Base-by-base conservation (phyloP, 345 rosid genomes). In the Raphanus raphanistrum region DNA sequence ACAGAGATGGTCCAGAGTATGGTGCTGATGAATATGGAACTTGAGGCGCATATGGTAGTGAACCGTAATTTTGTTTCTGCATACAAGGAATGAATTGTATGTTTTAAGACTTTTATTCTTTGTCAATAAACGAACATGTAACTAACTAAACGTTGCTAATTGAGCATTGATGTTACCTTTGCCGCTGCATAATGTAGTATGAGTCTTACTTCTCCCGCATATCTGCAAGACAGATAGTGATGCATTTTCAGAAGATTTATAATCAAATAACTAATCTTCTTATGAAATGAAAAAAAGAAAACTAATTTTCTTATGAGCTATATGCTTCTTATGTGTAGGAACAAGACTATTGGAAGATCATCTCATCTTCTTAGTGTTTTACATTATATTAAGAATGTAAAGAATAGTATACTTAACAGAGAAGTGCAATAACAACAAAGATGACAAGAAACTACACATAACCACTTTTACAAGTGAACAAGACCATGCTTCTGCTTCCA, bases 171-270 rank as follows among this genome's bases (percentile, higher is more conserved):
- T 85, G 84, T 59, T 83, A 92, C 98, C 3, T 63, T 85, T 71
- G 94, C 94, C 58, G 82, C 87, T 31, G 83, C 69, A 43, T 87
- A 92, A 75, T 90, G 98, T 76, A 92, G 5, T 31, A 92, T 88
- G 76, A 95, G 78, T 26, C 87, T 82, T 54, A 88, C 90, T 83
- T 88, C 97, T 78, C 99, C 99, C 0, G 98, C 97, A 66, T 68
- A 72, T 82, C 99, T 94, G 88, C 61, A 83, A 77, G 69, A 55
- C 43, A 66, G 32, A 68, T 31, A 66, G 59, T 79, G 28, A 32
- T 26, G 35, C 35, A 64, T 21, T 43, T 78, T 78, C 63, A 72
- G 25, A 72, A 25, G 25, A 59, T 6, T 25, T 4, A 10, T 32
- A 57, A 76, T n/a, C 54, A 41, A 64, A 13, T 7, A 5, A 71